Base-by-base conservation (phyloP, 1,284 basidiomycete species). In the Marasmius fiardii region DNA sequence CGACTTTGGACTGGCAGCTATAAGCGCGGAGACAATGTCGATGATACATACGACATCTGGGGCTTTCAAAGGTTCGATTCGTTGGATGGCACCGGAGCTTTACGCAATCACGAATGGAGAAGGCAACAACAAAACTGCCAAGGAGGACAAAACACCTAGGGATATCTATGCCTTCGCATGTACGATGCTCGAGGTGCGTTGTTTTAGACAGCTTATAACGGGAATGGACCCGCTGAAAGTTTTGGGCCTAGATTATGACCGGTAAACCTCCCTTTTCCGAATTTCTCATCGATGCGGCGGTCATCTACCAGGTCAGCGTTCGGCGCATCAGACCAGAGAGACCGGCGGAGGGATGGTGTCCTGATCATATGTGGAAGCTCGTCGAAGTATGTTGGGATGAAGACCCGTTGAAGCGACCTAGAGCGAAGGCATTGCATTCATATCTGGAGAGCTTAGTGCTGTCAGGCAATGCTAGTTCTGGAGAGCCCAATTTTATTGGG, bases 101-200 rank as follows among this genome's bases (percentile, higher is more conserved):
- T 53, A 53, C 39, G 43, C 37, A 11, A n/a, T 51, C 1, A 14
- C 21, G 16, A 23, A 14, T 41, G 23, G 21, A 20, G n/a, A 21
- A 1, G 26, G 4, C 12, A 16, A 41, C 11, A 16, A 18, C 10
- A 21, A 26, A 14, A 11, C 4, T 8, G 33, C 43, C 3, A n/a
- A 24, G 41, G 34, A n/a, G 33, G 31, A 39, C 24, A 33, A 35
- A 39, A 43, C 33, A 10, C 34, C 51, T 24, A 10, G 51, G 23
- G 55, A 57, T 50, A 50, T 57, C 8, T 57, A 57, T 43, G 55
- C 55, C 18, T 57, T 53, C 26, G 55, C 43, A 11, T 57, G 55
- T 41, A 57, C 55, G 2, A 28, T 49, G n/a, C 47, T 49, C 7
- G 47, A 49, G 28, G 47, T 33, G 26, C 28, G 47, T 31, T 33